phyloP scores from a whole-genome alignment of 179 eudicot species.

The Beta lomatogona region DNA sequence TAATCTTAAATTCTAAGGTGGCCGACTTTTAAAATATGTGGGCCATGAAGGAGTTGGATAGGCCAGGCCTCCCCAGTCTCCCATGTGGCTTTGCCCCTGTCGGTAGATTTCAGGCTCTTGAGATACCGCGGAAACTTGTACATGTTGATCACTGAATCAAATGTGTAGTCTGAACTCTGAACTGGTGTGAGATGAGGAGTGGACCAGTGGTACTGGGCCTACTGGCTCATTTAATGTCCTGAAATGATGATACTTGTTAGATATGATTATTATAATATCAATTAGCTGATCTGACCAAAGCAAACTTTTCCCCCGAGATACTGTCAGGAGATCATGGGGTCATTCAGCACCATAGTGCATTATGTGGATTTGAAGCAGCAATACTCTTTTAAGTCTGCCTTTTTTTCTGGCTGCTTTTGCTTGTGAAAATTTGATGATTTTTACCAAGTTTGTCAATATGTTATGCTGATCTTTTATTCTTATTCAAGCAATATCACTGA shows the following conservation, averaged over 20 bases:
- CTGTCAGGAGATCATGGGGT: constrained; percentile 3
- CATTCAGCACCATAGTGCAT: neutral
- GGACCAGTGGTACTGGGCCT: neutral
- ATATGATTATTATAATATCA: neutral
- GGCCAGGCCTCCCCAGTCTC: no score
- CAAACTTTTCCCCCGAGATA: neutral
- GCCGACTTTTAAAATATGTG: no score
- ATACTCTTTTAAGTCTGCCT: neutral
- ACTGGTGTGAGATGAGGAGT: neutral
- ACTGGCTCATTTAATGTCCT: neutral
- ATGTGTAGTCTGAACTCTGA: neutral
- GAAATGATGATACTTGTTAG: neutral
- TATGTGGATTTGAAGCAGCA: constrained; percentile 6
- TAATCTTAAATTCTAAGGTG: no score
- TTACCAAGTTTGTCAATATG: constrained; percentile 7
- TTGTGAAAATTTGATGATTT: constrained; percentile 1
- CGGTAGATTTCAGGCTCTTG: neutral
- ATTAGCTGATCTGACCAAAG: neutral
- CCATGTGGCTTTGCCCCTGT: no score
- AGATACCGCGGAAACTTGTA: neutral
- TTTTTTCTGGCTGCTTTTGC: neutral
- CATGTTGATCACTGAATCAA: neutral
- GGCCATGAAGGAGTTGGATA: no score
- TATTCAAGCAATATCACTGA: neutral
- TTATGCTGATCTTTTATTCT: neutral